phyloP scores from a whole-genome alignment of 805 yeast genomes.

The Myxozyma monticola region DNA sequence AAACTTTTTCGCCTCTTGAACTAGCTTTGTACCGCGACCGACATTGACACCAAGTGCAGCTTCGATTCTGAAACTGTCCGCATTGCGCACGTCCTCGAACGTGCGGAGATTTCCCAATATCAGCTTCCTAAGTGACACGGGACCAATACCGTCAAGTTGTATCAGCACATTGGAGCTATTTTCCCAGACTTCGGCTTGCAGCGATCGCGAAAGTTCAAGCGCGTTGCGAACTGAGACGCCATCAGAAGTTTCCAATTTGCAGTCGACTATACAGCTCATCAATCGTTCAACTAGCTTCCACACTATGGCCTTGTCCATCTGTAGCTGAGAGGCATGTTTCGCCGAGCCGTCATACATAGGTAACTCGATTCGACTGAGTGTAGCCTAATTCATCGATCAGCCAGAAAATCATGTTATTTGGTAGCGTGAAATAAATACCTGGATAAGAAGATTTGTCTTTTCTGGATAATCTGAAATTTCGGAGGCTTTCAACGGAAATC shows the following conservation, averaged over 20 bases:
- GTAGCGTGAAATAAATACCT: slow-evolving; percentile 11
- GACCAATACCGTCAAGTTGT: slow-evolving; percentile 52
- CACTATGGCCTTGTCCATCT: slow-evolving; percentile 48
- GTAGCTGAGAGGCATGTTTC: slow-evolving; percentile 44
- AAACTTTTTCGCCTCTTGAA: slow-evolving; percentile 39
- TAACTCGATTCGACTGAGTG: slow-evolving; percentile 51
- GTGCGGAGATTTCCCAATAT: slow-evolving; percentile 40
- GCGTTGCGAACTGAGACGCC: slow-evolving; percentile 45
- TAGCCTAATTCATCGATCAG: slow-evolving; percentile 46
- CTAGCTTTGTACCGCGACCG: slow-evolving; percentile 45
- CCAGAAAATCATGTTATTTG: not conserved
- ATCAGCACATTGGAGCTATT: slow-evolving; percentile 46
- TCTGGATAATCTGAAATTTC: slow-evolving; percentile 38
- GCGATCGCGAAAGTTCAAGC: slow-evolving; percentile 44
- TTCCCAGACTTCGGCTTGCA: slow-evolving; percentile 54
- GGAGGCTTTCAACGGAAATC: slow-evolving; percentile 41
- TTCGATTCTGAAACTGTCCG: slow-evolving; percentile 44
- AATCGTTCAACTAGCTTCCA: slow-evolving; percentile 48
- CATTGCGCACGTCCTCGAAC: slow-evolving; percentile 38
- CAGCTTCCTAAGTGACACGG: slow-evolving; percentile 44
- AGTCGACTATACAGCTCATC: slow-evolving; percentile 48
- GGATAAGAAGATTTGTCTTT: slow-evolving; percentile 42
- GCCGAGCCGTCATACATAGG: slow-evolving; percentile 47
- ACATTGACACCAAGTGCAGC: slow-evolving; percentile 44
- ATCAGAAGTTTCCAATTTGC: slow-evolving; percentile 46